Conservation (phyloP, 441 rosid species). For the Bruguiera hainesii region DNA sequence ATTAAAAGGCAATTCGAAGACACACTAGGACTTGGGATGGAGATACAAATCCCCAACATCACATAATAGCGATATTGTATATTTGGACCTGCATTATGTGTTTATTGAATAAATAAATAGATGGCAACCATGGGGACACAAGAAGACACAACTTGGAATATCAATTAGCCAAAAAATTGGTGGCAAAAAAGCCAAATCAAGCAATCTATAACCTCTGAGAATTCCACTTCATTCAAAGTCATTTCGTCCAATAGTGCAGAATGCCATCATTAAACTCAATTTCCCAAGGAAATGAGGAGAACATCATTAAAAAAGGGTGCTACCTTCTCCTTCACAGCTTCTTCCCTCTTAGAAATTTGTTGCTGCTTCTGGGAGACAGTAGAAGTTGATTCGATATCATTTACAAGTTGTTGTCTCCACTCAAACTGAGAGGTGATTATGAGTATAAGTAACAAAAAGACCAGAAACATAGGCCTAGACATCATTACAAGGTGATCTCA, state of each 20-base stretch:
- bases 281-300: not conserved
- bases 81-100: too few relatives aligned
- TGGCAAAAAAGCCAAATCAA: too few relatives aligned
- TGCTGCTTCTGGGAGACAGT: slow-evolving; percentile 46
- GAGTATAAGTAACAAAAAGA: slow-evolving; percentile 59
- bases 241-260: not conserved
- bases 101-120: too few relatives aligned
- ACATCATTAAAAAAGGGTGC: slow-evolving; percentile 1
- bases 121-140: too few relatives aligned
- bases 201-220: too few relatives aligned
- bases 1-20: too few relatives aligned
- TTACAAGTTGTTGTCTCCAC: slow-evolving; percentile 76
- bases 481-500: slow-evolving; percentile 33
- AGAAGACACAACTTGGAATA: too few relatives aligned
- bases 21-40: too few relatives aligned
- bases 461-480: slow-evolving; percentile 77
- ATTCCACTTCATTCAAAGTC: too few relatives aligned
- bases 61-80: too few relatives aligned
- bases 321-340: slow-evolving; percentile 82
- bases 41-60: too few relatives aligned
- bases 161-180: too few relatives aligned
- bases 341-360: slow-evolving; percentile 50
- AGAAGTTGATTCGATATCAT: slow-evolving; percentile 47
- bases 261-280: not conserved
- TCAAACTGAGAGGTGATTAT: slow-evolving; percentile 84